phyloP scores from a whole-genome alignment of 768 basidiomycete species.

The Suillus ampliporus region DNA sequence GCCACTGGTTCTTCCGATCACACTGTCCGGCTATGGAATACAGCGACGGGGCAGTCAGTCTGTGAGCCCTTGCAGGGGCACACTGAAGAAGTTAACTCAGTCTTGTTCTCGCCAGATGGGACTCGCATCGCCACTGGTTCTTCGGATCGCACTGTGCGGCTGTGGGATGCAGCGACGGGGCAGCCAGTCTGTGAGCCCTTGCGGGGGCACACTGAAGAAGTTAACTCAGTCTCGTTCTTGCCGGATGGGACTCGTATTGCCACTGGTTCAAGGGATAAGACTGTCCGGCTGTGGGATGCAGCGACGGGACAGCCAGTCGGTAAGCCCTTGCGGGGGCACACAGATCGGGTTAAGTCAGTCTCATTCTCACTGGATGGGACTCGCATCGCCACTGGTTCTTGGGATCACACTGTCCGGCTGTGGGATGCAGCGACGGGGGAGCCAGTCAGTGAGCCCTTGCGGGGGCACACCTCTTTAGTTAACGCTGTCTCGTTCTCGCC shows the following conservation, averaged over 20 bases:
- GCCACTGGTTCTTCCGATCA: constrained; percentile 7
- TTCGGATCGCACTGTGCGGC: constrained; percentile 15
- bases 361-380: not conserved
- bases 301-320: not conserved
- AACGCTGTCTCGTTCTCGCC: constrained; percentile 9
- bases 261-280: constrained; percentile 3
- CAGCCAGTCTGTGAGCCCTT: constrained; percentile 1
- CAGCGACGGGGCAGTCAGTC: constrained; percentile 11
- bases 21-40: constrained; percentile 9
- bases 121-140: constrained; percentile 24
- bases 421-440: constrained; percentile 13
- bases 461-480: constrained; percentile 7
- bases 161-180: constrained; percentile 26
- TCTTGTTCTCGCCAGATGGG: constrained; percentile 18
- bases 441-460: not conserved
- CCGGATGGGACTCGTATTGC: constrained; percentile 2
- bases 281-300: constrained; percentile 10
- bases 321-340: constrained; percentile 4
- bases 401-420: constrained; percentile 5
- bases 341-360: not conserved
- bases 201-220: constrained; percentile 11
- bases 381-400: not conserved
- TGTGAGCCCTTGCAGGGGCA: constrained; percentile 3
- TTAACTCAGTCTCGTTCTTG: constrained; percentile 12
- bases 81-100: not conserved